Evolutionary conservation across 164 flowering plant genomes (phyloP), one percentile per base, ranked within the genome.

Genomic region (Aristolochia fimbriata): DNA sequence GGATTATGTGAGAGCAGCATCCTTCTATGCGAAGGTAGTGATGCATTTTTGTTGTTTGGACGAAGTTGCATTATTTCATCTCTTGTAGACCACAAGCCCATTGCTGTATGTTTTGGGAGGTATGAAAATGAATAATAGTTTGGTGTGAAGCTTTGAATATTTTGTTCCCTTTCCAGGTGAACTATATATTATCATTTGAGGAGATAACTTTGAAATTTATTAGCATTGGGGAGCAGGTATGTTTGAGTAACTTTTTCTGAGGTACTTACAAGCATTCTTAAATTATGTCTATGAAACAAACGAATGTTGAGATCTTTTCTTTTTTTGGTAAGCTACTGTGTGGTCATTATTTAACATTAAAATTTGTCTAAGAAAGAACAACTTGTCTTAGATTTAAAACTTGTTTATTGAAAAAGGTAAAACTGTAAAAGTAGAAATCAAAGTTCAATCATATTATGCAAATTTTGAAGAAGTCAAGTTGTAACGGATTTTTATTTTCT

Each of bases 201-300:
- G 99, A 94, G 79, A 81, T 94, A 77, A 80, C 96, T 43, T 69
- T 94, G 84, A 94, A 87, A 82, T 94, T 94, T 62, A 87, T 94
- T 55, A 75, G 78, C 66, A 78, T 77, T 14, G 77, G 78, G 16
- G 97, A 94, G 75, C 99, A 86, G 96, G 99, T 90, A 37, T 37
- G 10, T 3, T 37, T 37, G 8, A 37, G 43, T 37, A 0, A 10
- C 43, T 10, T 37, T 37, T 10, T 37, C 43, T 37, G 43, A 37
- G 43, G 43, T 37, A 37, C 43, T 37, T 10, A 3, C 10, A 37
- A 10, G 43, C 43, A 3, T 37, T 37, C 8, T 7, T 37, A 7
- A 37, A 10, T 37, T 37, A 37, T 1, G 10, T 37, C 43, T 37
- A 37, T 37, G 43, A 37, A 37, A 10, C 43, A 37, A 37, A 37